Evolutionary conservation across 2,329 filamentous ascomycete genomes (phyloP).

Genomic region (Alternaria infectoria): DNA sequence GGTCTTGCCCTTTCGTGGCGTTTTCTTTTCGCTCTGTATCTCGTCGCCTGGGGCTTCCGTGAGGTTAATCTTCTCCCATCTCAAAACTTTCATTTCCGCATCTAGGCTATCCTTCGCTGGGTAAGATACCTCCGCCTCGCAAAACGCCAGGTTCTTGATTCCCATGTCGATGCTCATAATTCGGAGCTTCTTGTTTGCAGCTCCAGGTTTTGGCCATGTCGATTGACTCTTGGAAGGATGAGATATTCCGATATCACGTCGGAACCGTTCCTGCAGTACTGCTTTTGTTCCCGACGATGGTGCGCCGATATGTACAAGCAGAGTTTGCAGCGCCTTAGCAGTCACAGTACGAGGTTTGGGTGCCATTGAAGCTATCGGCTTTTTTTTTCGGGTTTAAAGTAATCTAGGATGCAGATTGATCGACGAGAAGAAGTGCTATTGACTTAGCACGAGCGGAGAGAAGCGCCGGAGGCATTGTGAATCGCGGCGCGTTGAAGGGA

Average conservation of each 20-base stretch:
- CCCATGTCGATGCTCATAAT: conserved; percentile 85
- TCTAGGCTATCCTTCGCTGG: conserved; percentile 2
- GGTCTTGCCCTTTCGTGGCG: not conserved
- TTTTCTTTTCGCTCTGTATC: not conserved
- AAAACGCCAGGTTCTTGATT: conserved; percentile 79
- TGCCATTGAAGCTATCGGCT: conserved; percentile 13
- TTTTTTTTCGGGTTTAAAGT: not conserved
- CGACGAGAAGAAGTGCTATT: not conserved
- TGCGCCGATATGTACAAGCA: conserved; percentile 68
- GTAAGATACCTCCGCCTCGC: conserved; percentile 59
- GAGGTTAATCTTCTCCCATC: conserved; percentile 44
- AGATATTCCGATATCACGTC: conserved; percentile 41
- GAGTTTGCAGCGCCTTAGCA: conserved; percentile 60
- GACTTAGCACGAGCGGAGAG: not conserved
- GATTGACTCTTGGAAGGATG: conserved; percentile 1
- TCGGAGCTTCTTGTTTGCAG: conserved; percentile 33
- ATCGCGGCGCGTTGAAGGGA: not conserved
- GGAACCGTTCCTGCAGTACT: conserved; percentile 60
- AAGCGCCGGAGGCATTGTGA: not conserved
- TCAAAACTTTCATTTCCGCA: conserved; percentile 32
- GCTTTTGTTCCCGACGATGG: conserved; percentile 66
- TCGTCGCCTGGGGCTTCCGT: conserved; percentile 3
- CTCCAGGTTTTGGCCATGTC: not conserved
- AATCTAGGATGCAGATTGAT: not conserved
- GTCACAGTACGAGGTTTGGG: conserved; percentile 46